Percentiles rank a stretch among this genome's conserved stretches.
Conservation (phyloP, 78 protist species). For the Bodo saltans region DNA sequence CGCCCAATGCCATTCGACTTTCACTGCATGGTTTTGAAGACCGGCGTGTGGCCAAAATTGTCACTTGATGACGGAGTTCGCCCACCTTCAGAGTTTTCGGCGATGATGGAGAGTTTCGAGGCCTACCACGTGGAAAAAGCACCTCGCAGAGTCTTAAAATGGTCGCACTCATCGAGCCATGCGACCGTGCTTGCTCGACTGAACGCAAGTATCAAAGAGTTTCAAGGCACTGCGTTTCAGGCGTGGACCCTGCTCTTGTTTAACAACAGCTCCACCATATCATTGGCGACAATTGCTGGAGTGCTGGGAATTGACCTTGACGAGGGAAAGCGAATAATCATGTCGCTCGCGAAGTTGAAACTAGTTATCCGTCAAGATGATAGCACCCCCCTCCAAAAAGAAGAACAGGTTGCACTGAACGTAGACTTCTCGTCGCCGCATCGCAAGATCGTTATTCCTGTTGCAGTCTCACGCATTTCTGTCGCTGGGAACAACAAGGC, state of each 20-base stretch:
- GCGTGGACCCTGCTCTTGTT: conserved; percentile 70
- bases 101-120: conserved; percentile 59
- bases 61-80: background rate
- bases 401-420: background rate
- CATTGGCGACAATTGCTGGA: conserved; percentile 19
- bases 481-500: conserved; percentile 59
- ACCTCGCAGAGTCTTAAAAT: conserved; percentile 33
- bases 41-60: conserved; percentile 80
- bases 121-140: conserved; percentile 57
- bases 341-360: conserved; percentile 43
- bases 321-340: conserved; percentile 62
- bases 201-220: conserved; percentile 67
- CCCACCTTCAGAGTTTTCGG: too few species aligned
- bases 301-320: conserved; percentile 26
- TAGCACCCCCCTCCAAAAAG: too few species aligned
- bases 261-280: conserved; percentile 40
- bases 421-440: background rate
- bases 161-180: conserved; percentile 71
- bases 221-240: conserved; percentile 69
- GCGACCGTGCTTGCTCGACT: conserved; percentile 53
- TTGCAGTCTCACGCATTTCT: background rate
- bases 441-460: background rate
- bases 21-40: conserved; percentile 59
- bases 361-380: background rate
- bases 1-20: conserved; percentile 12